Evolutionary conservation across 805 yeast species (phyloP).

Genomic region (Nakazawaea wickerhamii): DNA sequence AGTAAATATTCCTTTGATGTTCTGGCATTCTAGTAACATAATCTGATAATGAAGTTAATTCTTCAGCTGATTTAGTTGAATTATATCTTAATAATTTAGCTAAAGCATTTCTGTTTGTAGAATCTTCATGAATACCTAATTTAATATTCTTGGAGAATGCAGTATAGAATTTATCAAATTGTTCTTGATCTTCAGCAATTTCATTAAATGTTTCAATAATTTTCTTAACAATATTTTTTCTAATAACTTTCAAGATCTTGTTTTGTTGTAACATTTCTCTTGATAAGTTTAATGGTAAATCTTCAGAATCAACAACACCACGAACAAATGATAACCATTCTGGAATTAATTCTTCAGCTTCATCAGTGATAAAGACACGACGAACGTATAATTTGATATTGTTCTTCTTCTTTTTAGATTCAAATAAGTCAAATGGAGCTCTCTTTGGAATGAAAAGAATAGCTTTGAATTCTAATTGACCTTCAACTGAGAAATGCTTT

Average conservation of each 20-base stretch:
- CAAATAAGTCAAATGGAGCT: conserved; percentile 98
- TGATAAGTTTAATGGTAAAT: conserved; percentile 97
- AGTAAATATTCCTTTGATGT: conserved; percentile 99
- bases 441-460: conserved; percentile 96
- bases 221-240: conserved; percentile 98
- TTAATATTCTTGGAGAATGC: conserved; percentile 98
- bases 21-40: conserved; percentile 99
- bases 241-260: conserved; percentile 98
- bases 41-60: conserved; percentile 90
- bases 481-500: conserved; percentile 99
- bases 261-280: conserved; percentile 99
- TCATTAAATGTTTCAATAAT: conserved; percentile 97
- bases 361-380: conserved; percentile 99
- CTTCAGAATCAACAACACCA: conserved; percentile 99
- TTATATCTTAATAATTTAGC: conserved; percentile 95
- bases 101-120: conserved; percentile 93
- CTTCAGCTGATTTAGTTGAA: conserved; percentile 94
- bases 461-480: conserved; percentile 99
- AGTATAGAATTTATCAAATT: conserved; percentile 95
- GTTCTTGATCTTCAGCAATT: conserved; percentile 98
- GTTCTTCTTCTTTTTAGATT: conserved; percentile 97
- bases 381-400: conserved; percentile 98
- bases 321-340: conserved; percentile 96
- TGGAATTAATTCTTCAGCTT: conserved; percentile 98
- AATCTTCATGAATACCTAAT: conserved; percentile 98